Conservation (phyloP, 108 stramenopile species). For the Ochromonas danica region DNA sequence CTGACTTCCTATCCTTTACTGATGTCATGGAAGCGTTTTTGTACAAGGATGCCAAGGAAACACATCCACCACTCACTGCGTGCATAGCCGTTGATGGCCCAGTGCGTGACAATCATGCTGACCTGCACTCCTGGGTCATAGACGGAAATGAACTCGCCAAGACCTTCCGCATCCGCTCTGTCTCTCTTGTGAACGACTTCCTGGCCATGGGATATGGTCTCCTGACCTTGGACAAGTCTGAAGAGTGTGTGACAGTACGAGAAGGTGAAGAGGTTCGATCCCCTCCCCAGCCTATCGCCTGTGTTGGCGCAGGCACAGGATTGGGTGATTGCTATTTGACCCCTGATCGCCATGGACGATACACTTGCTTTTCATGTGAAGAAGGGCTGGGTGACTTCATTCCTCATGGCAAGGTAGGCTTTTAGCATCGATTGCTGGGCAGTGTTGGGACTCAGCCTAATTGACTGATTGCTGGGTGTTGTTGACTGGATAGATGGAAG, state of each 20-base stretch:
- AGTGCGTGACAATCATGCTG: conserved; percentile 67
- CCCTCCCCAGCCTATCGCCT: conserved; percentile 69
- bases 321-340: conserved; percentile 89
- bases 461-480: too few relatives aligned
- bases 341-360: conserved; percentile 40
- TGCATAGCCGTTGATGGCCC: conserved; percentile 89
- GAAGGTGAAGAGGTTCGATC: not conserved
- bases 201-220: conserved; percentile 92
- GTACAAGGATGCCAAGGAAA: conserved; percentile 5
- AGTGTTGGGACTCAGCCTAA: too few relatives aligned
- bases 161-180: conserved; percentile 40
- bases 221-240: conserved; percentile 67
- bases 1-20: conserved; percentile 22
- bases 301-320: conserved; percentile 93
- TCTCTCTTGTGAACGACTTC: conserved; percentile 88
- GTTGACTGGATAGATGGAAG: conserved; percentile 12
- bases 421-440: too few relatives aligned
- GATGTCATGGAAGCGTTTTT: conserved; percentile 34
- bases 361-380: conserved; percentile 87
- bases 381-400: conserved; percentile 92
- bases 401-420: conserved; percentile 71
- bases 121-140: not conserved
- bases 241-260: conserved; percentile 32
- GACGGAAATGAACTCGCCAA: conserved; percentile 29
- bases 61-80: conserved; percentile 50